Evolutionary conservation across 2,329 filamentous ascomycete species (phyloP).

Genomic region (Lecanicillium sp.): DNA sequence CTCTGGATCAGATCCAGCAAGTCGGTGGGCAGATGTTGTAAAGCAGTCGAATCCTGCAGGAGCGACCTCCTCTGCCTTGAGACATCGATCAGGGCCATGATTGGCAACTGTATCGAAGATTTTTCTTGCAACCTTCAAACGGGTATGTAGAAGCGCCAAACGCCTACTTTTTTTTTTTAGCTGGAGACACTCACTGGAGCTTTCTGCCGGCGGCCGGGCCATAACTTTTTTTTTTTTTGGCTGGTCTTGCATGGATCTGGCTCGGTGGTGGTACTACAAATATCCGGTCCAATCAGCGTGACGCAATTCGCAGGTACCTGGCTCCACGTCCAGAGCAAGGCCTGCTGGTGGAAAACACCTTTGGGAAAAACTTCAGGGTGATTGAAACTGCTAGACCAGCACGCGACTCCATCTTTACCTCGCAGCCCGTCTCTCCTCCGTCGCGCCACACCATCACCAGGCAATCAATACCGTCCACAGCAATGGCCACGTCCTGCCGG

Average conservation of each 20-base stretch:
- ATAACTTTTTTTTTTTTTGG: conserved; percentile 19
- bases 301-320: neutral
- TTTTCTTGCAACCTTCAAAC: conserved; percentile 14
- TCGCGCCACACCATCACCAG: conserved; percentile 23
- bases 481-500: conserved; percentile 59
- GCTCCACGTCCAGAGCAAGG: conserved; percentile 10
- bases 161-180: conserved; percentile 7
- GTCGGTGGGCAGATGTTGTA: conserved; percentile 62
- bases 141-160: conserved; percentile 12
- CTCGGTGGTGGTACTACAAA: conserved; percentile 28
- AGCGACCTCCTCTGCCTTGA: conserved; percentile 49
- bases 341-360: conserved; percentile 22
- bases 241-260: conserved; percentile 18
- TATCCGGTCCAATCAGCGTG: conserved; percentile 33
- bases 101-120: conserved; percentile 25
- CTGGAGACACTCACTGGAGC: conserved; percentile 5
- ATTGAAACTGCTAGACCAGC: conserved; percentile 16
- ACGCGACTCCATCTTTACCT: conserved; percentile 18
- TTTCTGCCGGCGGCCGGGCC: conserved; percentile 7
- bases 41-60: conserved; percentile 46
- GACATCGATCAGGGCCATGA: conserved; percentile 52
- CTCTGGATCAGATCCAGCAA: conserved; percentile 61
- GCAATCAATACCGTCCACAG: conserved; percentile 25
- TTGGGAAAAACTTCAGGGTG: conserved; percentile 38
- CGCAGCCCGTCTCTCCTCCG: conserved; percentile 2